These are phyloP conservation scores for Colletotrichum sp. DNA, from an alignment of 2,329 filamentous ascomycete genomes.

Conservation along the genomic window DNA sequence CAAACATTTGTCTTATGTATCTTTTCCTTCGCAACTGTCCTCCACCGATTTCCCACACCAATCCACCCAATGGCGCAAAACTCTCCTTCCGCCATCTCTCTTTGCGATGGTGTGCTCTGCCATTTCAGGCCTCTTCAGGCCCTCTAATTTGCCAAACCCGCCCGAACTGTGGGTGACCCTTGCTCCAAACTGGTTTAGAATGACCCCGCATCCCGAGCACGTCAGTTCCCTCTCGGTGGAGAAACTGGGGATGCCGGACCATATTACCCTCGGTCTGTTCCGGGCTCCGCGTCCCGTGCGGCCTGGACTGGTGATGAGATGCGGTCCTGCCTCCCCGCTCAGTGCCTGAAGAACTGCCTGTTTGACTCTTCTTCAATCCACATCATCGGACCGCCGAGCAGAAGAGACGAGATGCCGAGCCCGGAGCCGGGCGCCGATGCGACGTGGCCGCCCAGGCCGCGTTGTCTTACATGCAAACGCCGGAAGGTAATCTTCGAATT, in stretches of 20 bases:
- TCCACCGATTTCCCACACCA: no score
- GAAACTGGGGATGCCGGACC: neutral
- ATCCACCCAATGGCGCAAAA: neutral
- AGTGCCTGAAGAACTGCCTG: neutral
- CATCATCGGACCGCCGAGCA: neutral
- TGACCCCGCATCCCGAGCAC: slow-evolving; percentile 9
- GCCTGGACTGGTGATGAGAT: neutral
- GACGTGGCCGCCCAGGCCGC: neutral
- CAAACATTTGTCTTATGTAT: no score
- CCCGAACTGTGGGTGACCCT: neutral
- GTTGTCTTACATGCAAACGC: slow-evolving; percentile 5
- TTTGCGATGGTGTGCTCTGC: slow-evolving; percentile 6
- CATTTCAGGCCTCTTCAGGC: neutral
- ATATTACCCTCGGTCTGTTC: slow-evolving; percentile 8
- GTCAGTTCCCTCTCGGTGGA: neutral
- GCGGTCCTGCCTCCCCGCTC: neutral
- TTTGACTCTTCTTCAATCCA: neutral
- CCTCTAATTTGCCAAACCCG: neutral
- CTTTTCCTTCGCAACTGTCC: no score
- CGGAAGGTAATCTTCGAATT: neutral
- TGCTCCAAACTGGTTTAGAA: neutral
- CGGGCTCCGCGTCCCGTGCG: neutral
- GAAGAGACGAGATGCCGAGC: neutral
- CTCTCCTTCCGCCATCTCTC: neutral
- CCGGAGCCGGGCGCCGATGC: neutral